Conservation (phyloP, 345 rosid species). For the Eucalyptus brandiana region DNA sequence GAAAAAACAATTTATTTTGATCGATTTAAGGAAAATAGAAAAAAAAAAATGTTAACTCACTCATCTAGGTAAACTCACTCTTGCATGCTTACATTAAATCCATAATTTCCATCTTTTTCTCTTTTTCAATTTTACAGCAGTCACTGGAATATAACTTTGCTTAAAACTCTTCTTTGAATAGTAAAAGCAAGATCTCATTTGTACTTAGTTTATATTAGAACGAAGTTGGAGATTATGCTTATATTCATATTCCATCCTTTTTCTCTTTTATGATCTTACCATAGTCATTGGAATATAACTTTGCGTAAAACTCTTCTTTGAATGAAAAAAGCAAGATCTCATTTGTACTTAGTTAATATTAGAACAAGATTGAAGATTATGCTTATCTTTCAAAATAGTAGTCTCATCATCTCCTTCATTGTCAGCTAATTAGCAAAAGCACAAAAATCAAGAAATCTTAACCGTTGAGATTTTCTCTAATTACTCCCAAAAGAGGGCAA, state of each 20-base stretch:
- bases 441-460: neutral
- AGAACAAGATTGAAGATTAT: neutral
- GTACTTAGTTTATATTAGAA: too few species aligned
- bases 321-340: neutral
- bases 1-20: neutral
- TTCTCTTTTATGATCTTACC: neutral
- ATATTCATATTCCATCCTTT: neutral
- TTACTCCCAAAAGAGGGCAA: neutral
- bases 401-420: neutral
- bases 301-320: neutral
- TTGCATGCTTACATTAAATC: neutral
- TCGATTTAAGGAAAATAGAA: neutral
- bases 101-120: neutral
- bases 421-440: neutral
- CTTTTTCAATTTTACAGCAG: rapidly evolving
- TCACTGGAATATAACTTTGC: neutral
- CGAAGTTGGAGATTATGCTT: too few species aligned
- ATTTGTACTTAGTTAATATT: neutral
- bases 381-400: neutral
- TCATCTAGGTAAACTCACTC: neutral
- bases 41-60: neutral
- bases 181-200: neutral
- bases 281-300: neutral
- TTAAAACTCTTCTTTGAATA: neutral
- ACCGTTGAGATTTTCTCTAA: neutral